These are phyloP conservation scores for Rhamnella rubrinervis DNA, from an alignment of 331 rosid genomes.

Conservation along the genomic window DNA sequence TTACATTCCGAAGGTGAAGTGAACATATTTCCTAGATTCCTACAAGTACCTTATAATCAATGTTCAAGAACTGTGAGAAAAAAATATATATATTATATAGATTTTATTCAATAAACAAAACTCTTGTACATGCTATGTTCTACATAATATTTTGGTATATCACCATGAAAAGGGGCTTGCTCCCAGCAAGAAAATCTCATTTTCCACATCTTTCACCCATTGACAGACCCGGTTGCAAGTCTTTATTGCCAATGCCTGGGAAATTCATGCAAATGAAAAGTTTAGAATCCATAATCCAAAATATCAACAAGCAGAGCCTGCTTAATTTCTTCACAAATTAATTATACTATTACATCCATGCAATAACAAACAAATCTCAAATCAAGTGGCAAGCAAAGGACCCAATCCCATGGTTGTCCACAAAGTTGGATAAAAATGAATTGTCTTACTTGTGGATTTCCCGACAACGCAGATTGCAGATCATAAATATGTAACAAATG, in stretches of 20 bases:
- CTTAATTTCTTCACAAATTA: neutral
- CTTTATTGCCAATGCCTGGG: conserved; percentile 93
- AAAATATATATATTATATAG: neutral
- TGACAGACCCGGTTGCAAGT: conserved; percentile 95
- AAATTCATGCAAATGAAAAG: conserved; percentile 19
- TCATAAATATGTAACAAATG: too few species aligned
- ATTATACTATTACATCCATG: neutral
- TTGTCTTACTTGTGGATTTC: too few species aligned
- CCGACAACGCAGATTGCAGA: too few species aligned
- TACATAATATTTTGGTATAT: conserved; percentile 35
- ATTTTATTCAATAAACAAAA: conserved; percentile 24
- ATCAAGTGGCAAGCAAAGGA: too few species aligned
- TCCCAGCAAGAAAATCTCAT: conserved; percentile 94
- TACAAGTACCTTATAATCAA: neutral
- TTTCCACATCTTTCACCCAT: conserved; percentile 96
- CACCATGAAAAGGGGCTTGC: conserved; percentile 99
- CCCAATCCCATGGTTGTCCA: too few species aligned
- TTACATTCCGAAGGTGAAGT: neutral
- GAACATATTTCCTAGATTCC: neutral
- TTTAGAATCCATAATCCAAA: conserved; percentile 16
- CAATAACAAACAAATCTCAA: neutral
- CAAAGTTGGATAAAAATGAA: too few species aligned
- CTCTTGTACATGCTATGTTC: conserved; percentile 30
- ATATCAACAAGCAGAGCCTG: neutral
- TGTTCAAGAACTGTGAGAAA: neutral